These are phyloP conservation scores for Coniochaeta sp. DNA, from an alignment of 2,329 filamentous ascomycete species.

Conservation along the genomic window DNA sequence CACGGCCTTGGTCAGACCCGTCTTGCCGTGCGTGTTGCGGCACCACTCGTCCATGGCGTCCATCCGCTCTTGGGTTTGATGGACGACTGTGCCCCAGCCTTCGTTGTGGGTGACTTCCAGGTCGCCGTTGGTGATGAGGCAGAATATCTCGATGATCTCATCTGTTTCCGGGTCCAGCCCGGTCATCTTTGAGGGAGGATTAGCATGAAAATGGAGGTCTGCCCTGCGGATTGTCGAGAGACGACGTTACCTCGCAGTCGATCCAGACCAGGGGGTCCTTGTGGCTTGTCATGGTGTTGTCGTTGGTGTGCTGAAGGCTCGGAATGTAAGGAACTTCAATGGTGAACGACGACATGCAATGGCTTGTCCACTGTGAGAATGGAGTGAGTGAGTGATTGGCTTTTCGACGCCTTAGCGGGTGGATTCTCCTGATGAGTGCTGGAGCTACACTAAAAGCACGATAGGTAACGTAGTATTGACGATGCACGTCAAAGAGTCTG, in stretches of 20 bases:
- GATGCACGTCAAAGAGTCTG: neutral
- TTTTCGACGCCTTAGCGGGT: neutral
- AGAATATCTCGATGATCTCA: slow-evolving; percentile 85
- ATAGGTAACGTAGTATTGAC: neutral
- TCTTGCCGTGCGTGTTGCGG: slow-evolving; percentile 66
- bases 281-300: slow-evolving; percentile 11
- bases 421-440: neutral
- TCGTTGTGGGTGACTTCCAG: slow-evolving; percentile 67
- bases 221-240: neutral
- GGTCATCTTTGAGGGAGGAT: slow-evolving; percentile 67
- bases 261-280: slow-evolving; percentile 76
- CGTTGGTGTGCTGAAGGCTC: neutral
- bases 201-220: too few species aligned
- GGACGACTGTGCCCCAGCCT: slow-evolving; percentile 76
- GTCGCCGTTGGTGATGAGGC: slow-evolving; percentile 78
- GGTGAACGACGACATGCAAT: neutral
- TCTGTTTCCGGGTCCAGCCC: slow-evolving; percentile 73
- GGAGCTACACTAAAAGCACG: neutral
- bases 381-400: neutral
- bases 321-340: neutral
- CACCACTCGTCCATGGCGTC: slow-evolving; percentile 88
- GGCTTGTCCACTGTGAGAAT: neutral
- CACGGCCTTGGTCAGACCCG: slow-evolving; percentile 75
- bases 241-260: slow-evolving; percentile 54
- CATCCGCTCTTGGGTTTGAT: slow-evolving; percentile 63